phyloP scores from a whole-genome alignment of 202 grass and related monocot genomes.

The Tripidium arundinaceum region DNA sequence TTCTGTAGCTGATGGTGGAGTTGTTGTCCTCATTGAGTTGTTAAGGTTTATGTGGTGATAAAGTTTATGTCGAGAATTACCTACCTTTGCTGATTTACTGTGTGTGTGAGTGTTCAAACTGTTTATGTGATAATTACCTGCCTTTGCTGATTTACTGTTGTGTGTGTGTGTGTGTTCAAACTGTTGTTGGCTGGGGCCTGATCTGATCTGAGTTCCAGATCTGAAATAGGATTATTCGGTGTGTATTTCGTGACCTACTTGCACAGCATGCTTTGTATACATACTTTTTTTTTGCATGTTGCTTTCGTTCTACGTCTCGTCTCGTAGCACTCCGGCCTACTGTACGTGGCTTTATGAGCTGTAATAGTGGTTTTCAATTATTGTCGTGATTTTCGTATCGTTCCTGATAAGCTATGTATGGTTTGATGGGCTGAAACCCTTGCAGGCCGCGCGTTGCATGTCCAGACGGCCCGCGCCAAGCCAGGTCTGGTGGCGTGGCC shows the following conservation, averaged over 20 bases:
- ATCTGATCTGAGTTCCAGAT: neutral
- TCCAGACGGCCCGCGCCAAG: neutral
- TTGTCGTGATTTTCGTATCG: neutral
- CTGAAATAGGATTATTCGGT: neutral
- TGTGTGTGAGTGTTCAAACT: neutral
- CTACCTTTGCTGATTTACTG: neutral
- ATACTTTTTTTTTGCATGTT: neutral
- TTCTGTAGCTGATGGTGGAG: neutral
- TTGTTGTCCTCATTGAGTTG: neutral
- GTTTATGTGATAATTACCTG: neutral
- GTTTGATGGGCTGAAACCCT: neutral
- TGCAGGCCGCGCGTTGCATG: neutral
- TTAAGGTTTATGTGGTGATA: neutral
- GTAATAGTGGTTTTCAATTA: neutral
- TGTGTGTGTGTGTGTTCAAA: neutral
- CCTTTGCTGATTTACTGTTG: no score
- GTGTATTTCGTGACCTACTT: neutral
- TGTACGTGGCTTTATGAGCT: constrained; percentile 11
- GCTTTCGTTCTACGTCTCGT: neutral
- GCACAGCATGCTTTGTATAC: neutral
- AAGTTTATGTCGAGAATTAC: neutral
- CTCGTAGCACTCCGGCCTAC: no score
- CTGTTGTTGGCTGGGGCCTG: neutral
- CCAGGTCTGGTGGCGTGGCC: neutral
- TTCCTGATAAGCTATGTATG: neutral